A percentile compares a stretch with the other conserved stretches of the same genome.
phyloP scores from a whole-genome alignment of 805 yeast genomes.

The Ogataea nakhonphanomensis region DNA sequence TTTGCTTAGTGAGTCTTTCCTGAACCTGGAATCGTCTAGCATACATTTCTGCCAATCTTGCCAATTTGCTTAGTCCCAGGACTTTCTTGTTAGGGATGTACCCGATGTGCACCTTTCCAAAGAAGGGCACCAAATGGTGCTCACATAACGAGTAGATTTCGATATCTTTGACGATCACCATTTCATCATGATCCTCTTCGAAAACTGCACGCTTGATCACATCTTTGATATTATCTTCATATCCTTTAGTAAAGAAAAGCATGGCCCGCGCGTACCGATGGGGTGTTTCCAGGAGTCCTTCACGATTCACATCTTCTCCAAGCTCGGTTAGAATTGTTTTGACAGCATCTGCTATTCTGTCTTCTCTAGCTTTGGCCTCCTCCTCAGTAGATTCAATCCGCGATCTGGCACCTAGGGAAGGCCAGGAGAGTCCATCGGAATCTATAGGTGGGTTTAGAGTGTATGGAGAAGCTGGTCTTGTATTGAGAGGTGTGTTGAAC shows the following conservation, averaged over 20 bases:
- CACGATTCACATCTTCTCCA: slow-evolving; percentile 88
- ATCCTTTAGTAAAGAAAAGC: slow-evolving; percentile 94
- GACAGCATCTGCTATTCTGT: slow-evolving; percentile 82
- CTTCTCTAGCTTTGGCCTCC: slow-evolving; percentile 62
- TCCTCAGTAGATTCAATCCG: slow-evolving; percentile 69
- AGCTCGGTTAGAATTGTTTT: slow-evolving; percentile 71
- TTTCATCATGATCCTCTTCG: slow-evolving; percentile 97
- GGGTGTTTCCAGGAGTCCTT: slow-evolving; percentile 91
- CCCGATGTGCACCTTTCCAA: slow-evolving; percentile 97
- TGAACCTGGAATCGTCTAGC: slow-evolving; percentile 96
- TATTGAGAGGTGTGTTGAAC: slow-evolving; percentile 57
- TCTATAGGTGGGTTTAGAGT: slow-evolving; percentile 84
- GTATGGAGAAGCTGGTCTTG: slow-evolving; percentile 79
- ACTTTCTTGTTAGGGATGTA: slow-evolving; percentile 94
- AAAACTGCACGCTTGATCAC: slow-evolving; percentile 94
- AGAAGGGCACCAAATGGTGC: slow-evolving; percentile 96
- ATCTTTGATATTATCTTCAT: slow-evolving; percentile 88
- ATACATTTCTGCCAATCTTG: slow-evolving; percentile 96
- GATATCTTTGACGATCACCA: slow-evolving; percentile 96
- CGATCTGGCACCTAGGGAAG: slow-evolving; percentile 76
- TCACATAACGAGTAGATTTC: slow-evolving; percentile 92
- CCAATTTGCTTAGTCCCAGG: slow-evolving; percentile 87
- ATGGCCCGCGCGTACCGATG: slow-evolving; percentile 95
- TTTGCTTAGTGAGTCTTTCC: slow-evolving; percentile 93
- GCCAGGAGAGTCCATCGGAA: slow-evolving; percentile 92